Conservation (phyloP, 2,329 filamentous ascomycete species). For the Talaromyces sp. region DNA sequence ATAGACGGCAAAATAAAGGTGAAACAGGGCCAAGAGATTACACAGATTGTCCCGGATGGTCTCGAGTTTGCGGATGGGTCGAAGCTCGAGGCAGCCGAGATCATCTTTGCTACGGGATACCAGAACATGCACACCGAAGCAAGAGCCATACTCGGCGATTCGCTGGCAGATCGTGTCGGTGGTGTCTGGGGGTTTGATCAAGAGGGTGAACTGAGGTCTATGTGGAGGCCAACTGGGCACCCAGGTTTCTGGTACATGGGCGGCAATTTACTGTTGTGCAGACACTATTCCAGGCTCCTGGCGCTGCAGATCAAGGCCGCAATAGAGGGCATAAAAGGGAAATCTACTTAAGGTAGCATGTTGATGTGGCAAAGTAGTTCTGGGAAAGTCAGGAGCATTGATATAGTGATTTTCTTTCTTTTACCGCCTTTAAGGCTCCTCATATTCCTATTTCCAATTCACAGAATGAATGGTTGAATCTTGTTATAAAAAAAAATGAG, state of each 20-base stretch:
- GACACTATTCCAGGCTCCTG: slow-evolving; percentile 55
- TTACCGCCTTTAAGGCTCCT: neutral
- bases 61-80: slow-evolving; percentile 54
- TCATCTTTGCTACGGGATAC: slow-evolving; percentile 57
- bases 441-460: neutral
- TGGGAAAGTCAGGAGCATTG: neutral
- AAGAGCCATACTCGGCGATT: slow-evolving; percentile 57
- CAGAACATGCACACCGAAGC: slow-evolving; percentile 65
- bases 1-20: slow-evolving; percentile 61
- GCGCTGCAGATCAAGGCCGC: slow-evolving; percentile 49
- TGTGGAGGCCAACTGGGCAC: slow-evolving; percentile 60
- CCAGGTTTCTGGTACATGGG: slow-evolving; percentile 66
- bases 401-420: neutral
- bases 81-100: slow-evolving; percentile 59
- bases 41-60: slow-evolving; percentile 47
- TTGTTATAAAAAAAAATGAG: neutral
- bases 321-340: slow-evolving; percentile 24
- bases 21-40: slow-evolving; percentile 58
- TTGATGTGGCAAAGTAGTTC: neutral
- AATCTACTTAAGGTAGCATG: neutral
- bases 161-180: slow-evolving; percentile 54
- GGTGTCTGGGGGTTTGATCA: slow-evolving; percentile 61
- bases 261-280: slow-evolving; percentile 59
- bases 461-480: neutral
- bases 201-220: slow-evolving; percentile 52